These are phyloP conservation scores for Melampsora americana DNA, from an alignment of 1,284 basidiomycete species.

Conservation along the genomic window DNA sequence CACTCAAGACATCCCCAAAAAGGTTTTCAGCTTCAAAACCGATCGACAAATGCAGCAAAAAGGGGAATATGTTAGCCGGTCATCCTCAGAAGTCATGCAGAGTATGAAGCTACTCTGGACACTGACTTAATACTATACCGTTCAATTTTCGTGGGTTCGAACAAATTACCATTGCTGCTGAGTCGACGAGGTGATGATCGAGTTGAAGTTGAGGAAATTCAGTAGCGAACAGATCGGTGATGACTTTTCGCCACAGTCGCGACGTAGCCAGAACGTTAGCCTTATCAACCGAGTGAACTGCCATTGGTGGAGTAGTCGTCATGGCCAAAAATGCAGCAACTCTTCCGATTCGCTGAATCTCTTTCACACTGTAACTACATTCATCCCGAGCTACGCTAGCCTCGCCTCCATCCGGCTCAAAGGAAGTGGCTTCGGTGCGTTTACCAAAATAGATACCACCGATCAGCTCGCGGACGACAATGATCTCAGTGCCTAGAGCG, in stretches of 20 bases:
- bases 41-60: neutral
- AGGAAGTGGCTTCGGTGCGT: slow-evolving; percentile 72
- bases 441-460: slow-evolving; percentile 77
- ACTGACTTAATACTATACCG: slow-evolving; percentile 73
- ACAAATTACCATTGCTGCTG: slow-evolving; percentile 94
- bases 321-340: slow-evolving; percentile 92
- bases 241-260: slow-evolving; percentile 87
- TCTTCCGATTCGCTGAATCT: slow-evolving; percentile 90
- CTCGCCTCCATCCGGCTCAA: slow-evolving; percentile 59
- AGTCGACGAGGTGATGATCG: slow-evolving; percentile 86
- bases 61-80: neutral
- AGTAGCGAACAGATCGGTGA: slow-evolving; percentile 72
- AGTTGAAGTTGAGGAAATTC: slow-evolving; percentile 83
- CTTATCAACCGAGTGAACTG: slow-evolving; percentile 94
- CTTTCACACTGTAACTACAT: slow-evolving; percentile 82
- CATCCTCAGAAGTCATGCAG: neutral
- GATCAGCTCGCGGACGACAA: slow-evolving; percentile 85
- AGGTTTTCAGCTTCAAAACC: slow-evolving; percentile 70
- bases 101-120: neutral
- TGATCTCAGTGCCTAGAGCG: slow-evolving; percentile 80
- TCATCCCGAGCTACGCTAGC: slow-evolving; percentile 62
- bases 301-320: slow-evolving; percentile 74
- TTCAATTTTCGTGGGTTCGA: slow-evolving; percentile 89
- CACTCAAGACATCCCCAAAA: slow-evolving; percentile 87
- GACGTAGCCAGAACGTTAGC: slow-evolving; percentile 97